Conservation (phyloP, 2,329 filamentous ascomycete genomes). For the Mollisia scopiformis region DNA sequence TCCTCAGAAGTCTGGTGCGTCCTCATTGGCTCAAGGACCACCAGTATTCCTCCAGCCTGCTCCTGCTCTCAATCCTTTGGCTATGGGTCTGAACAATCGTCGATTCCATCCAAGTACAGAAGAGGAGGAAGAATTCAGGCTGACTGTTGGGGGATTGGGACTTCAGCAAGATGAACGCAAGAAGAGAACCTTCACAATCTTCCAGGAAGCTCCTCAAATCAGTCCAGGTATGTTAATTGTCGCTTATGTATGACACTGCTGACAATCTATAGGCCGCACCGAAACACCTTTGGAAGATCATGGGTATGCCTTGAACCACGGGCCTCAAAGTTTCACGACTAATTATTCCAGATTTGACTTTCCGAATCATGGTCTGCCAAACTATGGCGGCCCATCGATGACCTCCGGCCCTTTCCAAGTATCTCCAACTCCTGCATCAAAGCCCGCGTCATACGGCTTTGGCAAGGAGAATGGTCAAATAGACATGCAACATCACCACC, state of each 20-base stretch:
- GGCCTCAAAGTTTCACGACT: background rate
- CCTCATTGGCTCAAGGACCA: slow-evolving; percentile 11
- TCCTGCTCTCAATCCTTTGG: slow-evolving; percentile 29
- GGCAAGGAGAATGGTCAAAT: slow-evolving; percentile 33
- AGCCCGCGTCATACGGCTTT: slow-evolving; percentile 21
- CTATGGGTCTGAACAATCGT: slow-evolving; percentile 19
- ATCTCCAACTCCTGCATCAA: slow-evolving; percentile 32
- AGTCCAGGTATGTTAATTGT: slow-evolving; percentile 32
- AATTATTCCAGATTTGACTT: slow-evolving; percentile 30
- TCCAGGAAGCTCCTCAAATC: slow-evolving; percentile 32
- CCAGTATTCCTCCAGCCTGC: slow-evolving; percentile 17
- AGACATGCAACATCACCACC: slow-evolving; percentile 12
- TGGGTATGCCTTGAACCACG: slow-evolving; percentile 20
- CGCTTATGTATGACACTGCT: background rate
- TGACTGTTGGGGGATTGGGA: slow-evolving; percentile 31
- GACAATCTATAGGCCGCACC: slow-evolving; percentile 26
- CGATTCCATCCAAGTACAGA: slow-evolving; percentile 30
- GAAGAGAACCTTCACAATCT: slow-evolving; percentile 34
- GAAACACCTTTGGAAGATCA: slow-evolving; percentile 38
- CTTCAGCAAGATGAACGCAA: slow-evolving; percentile 14
- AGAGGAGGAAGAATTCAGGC: slow-evolving; percentile 36
- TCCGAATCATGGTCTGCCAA: slow-evolving; percentile 25
- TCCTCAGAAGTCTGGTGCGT: slow-evolving; percentile 23
- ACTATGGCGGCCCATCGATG: slow-evolving; percentile 16
- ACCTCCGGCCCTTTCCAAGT: slow-evolving; percentile 11